Base-by-base conservation (phyloP, 495 filamentous ascomycete species). In the Penicillium mononematosum region DNA sequence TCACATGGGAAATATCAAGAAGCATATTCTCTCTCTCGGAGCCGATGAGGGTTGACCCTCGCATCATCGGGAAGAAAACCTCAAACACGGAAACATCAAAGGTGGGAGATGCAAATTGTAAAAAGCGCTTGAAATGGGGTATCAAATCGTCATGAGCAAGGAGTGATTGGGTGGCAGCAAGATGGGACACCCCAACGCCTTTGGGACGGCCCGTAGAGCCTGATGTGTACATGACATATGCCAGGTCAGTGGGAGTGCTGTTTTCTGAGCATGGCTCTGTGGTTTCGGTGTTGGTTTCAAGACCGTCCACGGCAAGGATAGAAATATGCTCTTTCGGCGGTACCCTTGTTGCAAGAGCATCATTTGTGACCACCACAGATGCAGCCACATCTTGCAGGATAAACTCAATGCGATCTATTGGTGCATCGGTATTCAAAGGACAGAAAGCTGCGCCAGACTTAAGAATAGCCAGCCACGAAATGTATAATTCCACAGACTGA, bases 11-110 rank as follows among this genome's bases (percentile, higher is more conserved):
- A 19, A 96, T 78, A 65, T 94, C 86, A 50, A 84, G 81, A 25
- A 94, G 78, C 72, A 93, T 81, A 4, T 78, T 66, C 19, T 72
- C 69, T 20, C 90, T 81, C 20, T 80, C 75, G 52, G 87, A 88
- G 46, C 82, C 82, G 43, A 92, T 83, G 7, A 96, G 77, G 0
- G 89, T 91, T 25, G 72, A 74, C 1, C 88, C 88, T 47, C 89
- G 77, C 49, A 83, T 84, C 1, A 91, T 65, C 1, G 91, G 85
- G 63, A 93, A 95, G 75, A 94, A 96, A 7, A 91, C 89, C 65
- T 96, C 91, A 57, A 94, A 94, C 1, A 93, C 83, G 0, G 88
- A 93, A 4, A 95, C 90, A 64, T 96, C 91, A 60, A 96, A 96
- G 0, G 89, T 93, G 0, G 90, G 88, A 8, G 88, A 84, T 0